Conservation (phyloP, 805 yeast species). For the Suhomyces sp. region DNA sequence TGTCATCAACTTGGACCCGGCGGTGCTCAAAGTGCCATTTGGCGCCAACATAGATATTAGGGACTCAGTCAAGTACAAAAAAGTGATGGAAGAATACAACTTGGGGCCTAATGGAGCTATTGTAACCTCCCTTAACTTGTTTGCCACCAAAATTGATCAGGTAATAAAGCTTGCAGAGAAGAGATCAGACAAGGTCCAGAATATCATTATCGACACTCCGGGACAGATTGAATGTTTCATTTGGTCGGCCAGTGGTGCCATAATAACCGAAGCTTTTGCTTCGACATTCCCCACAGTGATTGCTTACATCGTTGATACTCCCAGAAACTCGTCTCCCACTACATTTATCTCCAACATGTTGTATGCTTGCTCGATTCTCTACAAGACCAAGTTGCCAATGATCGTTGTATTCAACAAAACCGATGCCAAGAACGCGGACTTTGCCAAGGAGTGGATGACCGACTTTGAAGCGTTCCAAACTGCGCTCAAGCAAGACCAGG, state of each 20-base stretch:
- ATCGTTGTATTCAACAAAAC: slow-evolving; percentile 93
- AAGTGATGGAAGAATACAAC: slow-evolving; percentile 94
- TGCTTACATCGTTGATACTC: slow-evolving; percentile 95
- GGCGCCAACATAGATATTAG: slow-evolving; percentile 94
- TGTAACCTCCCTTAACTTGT: slow-evolving; percentile 88
- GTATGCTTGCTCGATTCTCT: slow-evolving; percentile 94
- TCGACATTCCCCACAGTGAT: slow-evolving; percentile 92
- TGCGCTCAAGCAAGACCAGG: slow-evolving; percentile 68
- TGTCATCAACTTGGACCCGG: slow-evolving; percentile 93
- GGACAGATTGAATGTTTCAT: slow-evolving; percentile 98
- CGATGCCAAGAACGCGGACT: slow-evolving; percentile 79
- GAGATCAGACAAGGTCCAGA: slow-evolving; percentile 52
- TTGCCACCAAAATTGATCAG: slow-evolving; percentile 94
- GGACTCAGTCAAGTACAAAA: slow-evolving; percentile 91
- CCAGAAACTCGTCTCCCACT: slow-evolving; percentile 89
- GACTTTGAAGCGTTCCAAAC: slow-evolving; percentile 90
- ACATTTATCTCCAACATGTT: slow-evolving; percentile 98
- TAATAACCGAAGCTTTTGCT: slow-evolving; percentile 94
- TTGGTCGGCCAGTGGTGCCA: slow-evolving; percentile 97
- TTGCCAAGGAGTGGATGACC: slow-evolving; percentile 95
- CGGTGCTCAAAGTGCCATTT: slow-evolving; percentile 89
- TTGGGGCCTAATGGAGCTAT: slow-evolving; percentile 98
- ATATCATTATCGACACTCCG: slow-evolving; percentile 92
- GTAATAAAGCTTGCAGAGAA: slow-evolving; percentile 84
- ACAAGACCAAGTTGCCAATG: slow-evolving; percentile 96